Conservation (phyloP, 352 stramenopile genomes). For the Phytophthora pini region DNA sequence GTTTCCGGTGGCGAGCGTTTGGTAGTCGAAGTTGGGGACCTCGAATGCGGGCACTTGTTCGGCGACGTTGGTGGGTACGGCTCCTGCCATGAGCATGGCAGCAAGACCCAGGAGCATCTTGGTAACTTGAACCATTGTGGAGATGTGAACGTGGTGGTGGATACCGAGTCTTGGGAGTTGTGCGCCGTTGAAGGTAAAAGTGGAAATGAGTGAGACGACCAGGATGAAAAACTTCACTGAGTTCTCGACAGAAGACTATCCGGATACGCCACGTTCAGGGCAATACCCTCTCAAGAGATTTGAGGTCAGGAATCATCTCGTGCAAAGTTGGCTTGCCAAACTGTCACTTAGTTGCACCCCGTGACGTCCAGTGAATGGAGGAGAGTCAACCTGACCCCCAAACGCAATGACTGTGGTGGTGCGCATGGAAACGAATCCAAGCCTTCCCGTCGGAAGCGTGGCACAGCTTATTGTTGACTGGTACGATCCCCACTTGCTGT, state of each 20-base stretch:
- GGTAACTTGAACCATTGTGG: slow-evolving; percentile 31
- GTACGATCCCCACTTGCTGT: neutral
- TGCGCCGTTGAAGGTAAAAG: slow-evolving; percentile 20
- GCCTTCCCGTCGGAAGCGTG: slow-evolving; percentile 21
- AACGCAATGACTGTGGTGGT: slow-evolving; percentile 5
- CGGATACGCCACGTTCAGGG: slow-evolving; percentile 1
- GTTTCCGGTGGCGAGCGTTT: slow-evolving; percentile 37
- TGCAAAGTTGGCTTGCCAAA: slow-evolving; percentile 45
- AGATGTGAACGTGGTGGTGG: neutral
- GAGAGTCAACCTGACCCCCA: slow-evolving; percentile 17
- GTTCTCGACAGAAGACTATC: neutral
- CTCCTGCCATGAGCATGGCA: slow-evolving; percentile 14
- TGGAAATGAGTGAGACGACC: slow-evolving; percentile 18
- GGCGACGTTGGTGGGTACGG: slow-evolving; percentile 20
- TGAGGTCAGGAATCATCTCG: slow-evolving; percentile 4
- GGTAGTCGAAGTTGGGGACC: slow-evolving; percentile 65
- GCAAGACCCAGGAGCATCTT: slow-evolving; percentile 32
- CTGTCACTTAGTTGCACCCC: slow-evolving; percentile 1
- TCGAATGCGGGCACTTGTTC: slow-evolving; percentile 47
- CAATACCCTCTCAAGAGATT: slow-evolving; percentile 8
- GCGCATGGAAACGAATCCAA: slow-evolving; percentile 15
- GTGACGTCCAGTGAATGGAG: slow-evolving; percentile 5
- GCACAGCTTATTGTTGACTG: slow-evolving; percentile 27
- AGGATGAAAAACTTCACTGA: slow-evolving; percentile 6
- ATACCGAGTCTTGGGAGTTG: slow-evolving; percentile 17